A percentile compares a stretch with the other conserved stretches of the same genome.
Conservation (phyloP, 768 basidiomycete species). For the Mycena haematopus region DNA sequence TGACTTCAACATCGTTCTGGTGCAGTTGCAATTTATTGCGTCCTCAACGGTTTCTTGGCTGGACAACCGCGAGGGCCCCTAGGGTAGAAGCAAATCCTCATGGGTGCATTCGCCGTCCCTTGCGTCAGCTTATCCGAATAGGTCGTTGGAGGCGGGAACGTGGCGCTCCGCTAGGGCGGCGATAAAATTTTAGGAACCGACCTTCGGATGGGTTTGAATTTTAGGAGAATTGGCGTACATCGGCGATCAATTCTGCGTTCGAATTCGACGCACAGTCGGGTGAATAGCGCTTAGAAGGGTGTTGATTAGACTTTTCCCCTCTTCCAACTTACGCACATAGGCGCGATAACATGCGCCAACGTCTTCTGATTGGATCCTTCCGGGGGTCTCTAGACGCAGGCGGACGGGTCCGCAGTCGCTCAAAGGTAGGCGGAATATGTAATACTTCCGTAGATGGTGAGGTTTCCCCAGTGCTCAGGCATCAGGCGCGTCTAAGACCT, state of each 20-base stretch:
- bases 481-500: neutral
- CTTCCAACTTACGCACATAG: conserved; percentile 14
- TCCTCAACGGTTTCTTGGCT: conserved; percentile 1
- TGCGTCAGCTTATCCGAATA: conserved; percentile 24
- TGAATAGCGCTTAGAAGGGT: conserved; percentile 11
- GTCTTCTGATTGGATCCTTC: conserved; percentile 19
- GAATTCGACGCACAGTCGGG: conserved; percentile 7
- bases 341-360: conserved; percentile 4
- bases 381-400: neutral
- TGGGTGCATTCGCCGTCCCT: neutral
- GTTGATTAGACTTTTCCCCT: conserved; percentile 12
- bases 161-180: conserved; percentile 19
- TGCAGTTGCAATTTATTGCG: conserved; percentile 14
- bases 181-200: conserved; percentile 8
- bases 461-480: neutral
- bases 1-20: conserved; percentile 17
- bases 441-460: conserved; percentile 21
- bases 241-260: conserved; percentile 21
- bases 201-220: conserved; percentile 14
- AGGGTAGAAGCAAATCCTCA: conserved; percentile 4
- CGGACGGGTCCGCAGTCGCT: neutral
- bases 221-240: conserved; percentile 19
- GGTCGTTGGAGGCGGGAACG: conserved; percentile 13
- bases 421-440: neutral
- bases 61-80: conserved; percentile 13